A percentile compares a stretch with the other conserved stretches of the same genome.
Evolutionary conservation across 352 stramenopile species (phyloP).

Genomic region (Elongisporangium anandrum): DNA sequence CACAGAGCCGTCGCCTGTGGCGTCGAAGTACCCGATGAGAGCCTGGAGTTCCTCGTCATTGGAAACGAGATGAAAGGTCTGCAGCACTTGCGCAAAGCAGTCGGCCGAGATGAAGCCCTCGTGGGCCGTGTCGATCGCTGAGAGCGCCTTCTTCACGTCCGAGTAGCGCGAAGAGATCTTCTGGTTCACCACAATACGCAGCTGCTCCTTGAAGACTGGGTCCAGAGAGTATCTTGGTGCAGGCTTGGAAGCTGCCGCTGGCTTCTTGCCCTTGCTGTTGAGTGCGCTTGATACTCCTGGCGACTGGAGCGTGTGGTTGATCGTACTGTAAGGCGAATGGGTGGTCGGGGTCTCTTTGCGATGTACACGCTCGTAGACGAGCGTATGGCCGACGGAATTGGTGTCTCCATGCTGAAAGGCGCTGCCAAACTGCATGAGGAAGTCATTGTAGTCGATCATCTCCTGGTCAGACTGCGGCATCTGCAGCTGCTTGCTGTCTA

Average conservation of each 20-base stretch:
- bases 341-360: not conserved
- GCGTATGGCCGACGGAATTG: slow-evolving; percentile 60
- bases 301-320: slow-evolving; percentile 50
- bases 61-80: slow-evolving; percentile 40
- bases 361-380: slow-evolving; percentile 30
- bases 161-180: slow-evolving; percentile 34
- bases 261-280: slow-evolving; percentile 11
- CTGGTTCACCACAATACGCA: slow-evolving; percentile 59
- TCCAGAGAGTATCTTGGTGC: slow-evolving; percentile 13
- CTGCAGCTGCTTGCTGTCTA: slow-evolving; percentile 6
- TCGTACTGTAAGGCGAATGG: slow-evolving; percentile 1
- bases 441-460: slow-evolving; percentile 59
- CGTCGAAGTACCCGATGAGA: slow-evolving; percentile 29
- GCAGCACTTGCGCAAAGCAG: slow-evolving; percentile 49
- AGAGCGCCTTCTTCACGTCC: slow-evolving; percentile 48
- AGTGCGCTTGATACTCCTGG: slow-evolving; percentile 36
- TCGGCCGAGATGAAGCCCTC: slow-evolving; percentile 33
- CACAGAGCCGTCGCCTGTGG: slow-evolving; percentile 21
- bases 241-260: not conserved
- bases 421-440: slow-evolving; percentile 54
- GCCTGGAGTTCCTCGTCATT: slow-evolving; percentile 30
- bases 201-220: slow-evolving; percentile 40
- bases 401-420: slow-evolving; percentile 63
- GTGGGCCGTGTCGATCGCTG: slow-evolving; percentile 32
- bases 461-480: slow-evolving; percentile 15